Conservation (phyloP, 805 yeast species). For the Hanseniaspora meyeri region DNA sequence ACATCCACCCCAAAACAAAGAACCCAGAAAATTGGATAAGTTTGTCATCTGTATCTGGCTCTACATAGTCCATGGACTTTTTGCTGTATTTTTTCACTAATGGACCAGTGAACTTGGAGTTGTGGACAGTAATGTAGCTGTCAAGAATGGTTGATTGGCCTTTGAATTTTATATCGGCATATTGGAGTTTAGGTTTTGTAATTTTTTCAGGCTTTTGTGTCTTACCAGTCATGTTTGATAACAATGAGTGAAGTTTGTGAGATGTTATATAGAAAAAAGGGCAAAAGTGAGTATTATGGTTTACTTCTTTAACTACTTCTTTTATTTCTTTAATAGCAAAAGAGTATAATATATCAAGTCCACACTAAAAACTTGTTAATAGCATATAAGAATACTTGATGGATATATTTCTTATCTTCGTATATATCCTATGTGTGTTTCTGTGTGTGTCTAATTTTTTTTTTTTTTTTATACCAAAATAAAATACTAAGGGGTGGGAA, state of each 20-base stretch:
- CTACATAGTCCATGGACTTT: background rate
- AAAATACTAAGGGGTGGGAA: background rate
- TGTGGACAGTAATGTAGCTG: slow-evolving; percentile 5
- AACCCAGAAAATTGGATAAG: slow-evolving; percentile 53
- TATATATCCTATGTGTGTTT: background rate
- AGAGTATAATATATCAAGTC: no score
- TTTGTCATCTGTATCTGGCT: slow-evolving; percentile 6
- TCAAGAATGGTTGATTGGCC: slow-evolving; percentile 8
- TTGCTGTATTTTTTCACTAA: slow-evolving; percentile 1
- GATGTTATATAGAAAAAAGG: background rate
- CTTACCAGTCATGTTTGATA: background rate
- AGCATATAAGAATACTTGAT: no score
- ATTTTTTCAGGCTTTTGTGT: background rate
- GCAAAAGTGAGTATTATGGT: no score
- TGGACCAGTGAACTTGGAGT: slow-evolving; percentile 10
- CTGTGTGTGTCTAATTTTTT: no score
- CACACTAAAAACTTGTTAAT: no score
- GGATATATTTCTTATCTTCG: background rate
- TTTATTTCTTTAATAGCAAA: no score
- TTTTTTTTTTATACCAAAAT: no score
- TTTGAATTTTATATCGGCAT: background rate
- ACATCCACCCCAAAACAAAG: slow-evolving; percentile 68
- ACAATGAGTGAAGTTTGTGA: background rate
- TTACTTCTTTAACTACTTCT: no score
- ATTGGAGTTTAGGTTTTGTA: background rate